A percentile compares a stretch with the other conserved stretches of the same genome.
Conservation (phyloP, 177 flowering plant species). For the Tripterygium wilfordii region DNA sequence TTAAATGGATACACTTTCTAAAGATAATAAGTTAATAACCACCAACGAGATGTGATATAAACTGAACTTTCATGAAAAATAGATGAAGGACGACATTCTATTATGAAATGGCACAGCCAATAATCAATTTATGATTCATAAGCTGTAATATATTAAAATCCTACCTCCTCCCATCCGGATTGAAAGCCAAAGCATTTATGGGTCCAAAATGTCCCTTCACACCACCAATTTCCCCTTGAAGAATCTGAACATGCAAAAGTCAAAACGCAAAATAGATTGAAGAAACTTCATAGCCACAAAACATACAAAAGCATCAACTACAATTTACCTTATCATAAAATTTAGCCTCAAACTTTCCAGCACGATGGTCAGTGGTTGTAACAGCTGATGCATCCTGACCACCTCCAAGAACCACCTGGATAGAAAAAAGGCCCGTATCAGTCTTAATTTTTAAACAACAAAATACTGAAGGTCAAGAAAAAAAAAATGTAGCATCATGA, state of each 20-base stretch:
- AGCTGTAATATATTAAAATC: too few relatives aligned
- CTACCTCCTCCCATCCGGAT: constrained; percentile 93
- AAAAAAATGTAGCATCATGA: not conserved
- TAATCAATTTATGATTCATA: too few relatives aligned
- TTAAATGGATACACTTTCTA: too few relatives aligned
- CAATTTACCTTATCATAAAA: constrained; percentile 72
- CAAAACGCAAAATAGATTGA: not conserved
- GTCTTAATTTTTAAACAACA: not conserved
- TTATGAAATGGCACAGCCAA: too few relatives aligned
- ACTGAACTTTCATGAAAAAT: too few relatives aligned
- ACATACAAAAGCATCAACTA: not conserved
- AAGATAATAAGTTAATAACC: too few relatives aligned
- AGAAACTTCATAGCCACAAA: not conserved
- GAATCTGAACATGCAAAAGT: constrained; percentile 40
- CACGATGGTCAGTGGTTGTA: constrained; percentile 89
- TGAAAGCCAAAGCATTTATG: constrained; percentile 88
- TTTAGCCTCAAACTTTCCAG: constrained; percentile 94
- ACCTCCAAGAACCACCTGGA: constrained; percentile 90
- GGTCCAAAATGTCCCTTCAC: constrained; percentile 99
- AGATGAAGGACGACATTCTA: too few relatives aligned
- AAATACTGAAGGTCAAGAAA: not conserved
- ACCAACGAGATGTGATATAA: too few relatives aligned
- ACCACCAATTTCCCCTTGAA: constrained; percentile 87
- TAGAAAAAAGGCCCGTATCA: not conserved
- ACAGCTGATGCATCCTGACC: constrained; percentile 89